A percentile compares a stretch with the other conserved stretches of the same genome.
Conservation (phyloP, 2,329 filamentous ascomycete species). For the Epichloe gansuensis region DNA sequence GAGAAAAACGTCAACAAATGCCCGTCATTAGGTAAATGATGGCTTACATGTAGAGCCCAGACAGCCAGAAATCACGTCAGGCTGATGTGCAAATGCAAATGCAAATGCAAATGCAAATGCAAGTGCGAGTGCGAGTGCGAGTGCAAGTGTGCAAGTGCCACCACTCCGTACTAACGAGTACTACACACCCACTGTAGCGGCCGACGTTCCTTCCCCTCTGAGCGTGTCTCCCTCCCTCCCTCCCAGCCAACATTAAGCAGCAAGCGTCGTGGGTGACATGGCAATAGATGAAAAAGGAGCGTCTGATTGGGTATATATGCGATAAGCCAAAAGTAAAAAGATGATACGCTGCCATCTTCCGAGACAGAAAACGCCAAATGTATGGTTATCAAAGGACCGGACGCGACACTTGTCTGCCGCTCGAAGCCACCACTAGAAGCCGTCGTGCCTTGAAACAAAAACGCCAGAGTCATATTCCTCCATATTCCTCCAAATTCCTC, state of each 20-base stretch:
- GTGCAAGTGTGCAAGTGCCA: too few relatives aligned
- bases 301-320: conserved; percentile 7
- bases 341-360: not conserved
- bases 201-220: too few relatives aligned
- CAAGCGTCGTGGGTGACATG: too few relatives aligned
- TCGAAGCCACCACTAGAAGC: not conserved
- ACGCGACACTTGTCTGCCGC: not conserved
- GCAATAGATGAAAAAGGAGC: not conserved
- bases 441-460: not conserved
- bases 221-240: too few relatives aligned
- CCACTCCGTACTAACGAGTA: too few relatives aligned
- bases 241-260: too few relatives aligned
- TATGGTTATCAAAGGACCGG: not conserved
- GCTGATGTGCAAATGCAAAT: not conserved
- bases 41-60: not conserved
- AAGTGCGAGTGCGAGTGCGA: too few relatives aligned
- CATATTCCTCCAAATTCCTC: not conserved
- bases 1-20: not conserved
- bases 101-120: not conserved
- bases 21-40: too few relatives aligned
- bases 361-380: not conserved
- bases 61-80: not conserved
- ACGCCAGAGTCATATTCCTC: not conserved
- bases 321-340: not conserved
- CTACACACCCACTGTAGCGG: too few relatives aligned